A percentile compares a stretch with the other conserved stretches of the same genome.
Evolutionary conservation across 305 asterid genomes (phyloP).

Genomic region (Fraxinus nigra): DNA sequence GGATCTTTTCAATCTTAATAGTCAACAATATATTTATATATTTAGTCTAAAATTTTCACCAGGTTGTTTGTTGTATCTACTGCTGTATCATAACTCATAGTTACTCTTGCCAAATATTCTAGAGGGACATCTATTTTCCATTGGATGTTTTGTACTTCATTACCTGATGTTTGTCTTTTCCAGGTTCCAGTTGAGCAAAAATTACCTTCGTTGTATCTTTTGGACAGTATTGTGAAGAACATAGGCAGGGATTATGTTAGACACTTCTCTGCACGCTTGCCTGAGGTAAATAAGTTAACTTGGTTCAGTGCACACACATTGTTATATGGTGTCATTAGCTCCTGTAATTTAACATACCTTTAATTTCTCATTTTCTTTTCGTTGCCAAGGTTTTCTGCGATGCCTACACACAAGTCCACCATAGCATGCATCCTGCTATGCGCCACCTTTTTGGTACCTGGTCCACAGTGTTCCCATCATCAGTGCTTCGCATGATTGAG

Average conservation of each 20-base stretch:
- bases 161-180: conserved; percentile 32
- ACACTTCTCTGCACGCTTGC: conserved; percentile 68
- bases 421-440: conserved; percentile 71
- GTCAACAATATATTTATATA: not conserved
- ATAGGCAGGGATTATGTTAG: conserved; percentile 77
- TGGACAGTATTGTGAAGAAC: conserved; percentile 96
- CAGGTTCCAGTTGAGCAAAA: conserved; percentile 87
- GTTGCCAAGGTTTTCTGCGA: conserved; percentile 70
- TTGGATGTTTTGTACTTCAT: conserved; percentile 19
- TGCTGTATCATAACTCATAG: not conserved
- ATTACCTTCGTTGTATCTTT: conserved; percentile 81
- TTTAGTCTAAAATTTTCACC: not conserved
- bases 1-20: not conserved
- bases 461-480: conserved; percentile 66
- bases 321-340: conserved; percentile 12
- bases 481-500: conserved; percentile 78
- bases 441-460: conserved; percentile 92
- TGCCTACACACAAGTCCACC: conserved; percentile 75
- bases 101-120: not conserved
- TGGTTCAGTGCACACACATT: not conserved
- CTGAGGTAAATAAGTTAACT: conserved; percentile 55
- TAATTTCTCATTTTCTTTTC: conserved; percentile 23
- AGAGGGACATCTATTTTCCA: not conserved
- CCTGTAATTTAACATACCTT: conserved; percentile 23
- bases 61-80: not conserved